Conservation (phyloP, 176 grass and related monocot genomes). For the Lolium rigidum region DNA sequence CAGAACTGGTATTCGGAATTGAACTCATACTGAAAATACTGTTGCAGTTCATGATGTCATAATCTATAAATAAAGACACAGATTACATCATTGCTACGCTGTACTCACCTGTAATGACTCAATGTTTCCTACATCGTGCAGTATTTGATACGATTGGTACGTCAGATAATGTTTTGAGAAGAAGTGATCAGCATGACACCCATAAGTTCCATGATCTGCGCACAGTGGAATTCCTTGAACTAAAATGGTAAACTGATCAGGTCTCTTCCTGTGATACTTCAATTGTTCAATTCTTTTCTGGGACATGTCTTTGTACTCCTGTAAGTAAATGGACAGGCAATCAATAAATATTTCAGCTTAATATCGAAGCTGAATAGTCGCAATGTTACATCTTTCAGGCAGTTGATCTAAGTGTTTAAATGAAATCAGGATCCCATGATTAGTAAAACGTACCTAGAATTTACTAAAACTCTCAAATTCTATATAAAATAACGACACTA, state of each 20-base stretch:
- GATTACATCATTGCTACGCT: slow-evolving; percentile 9
- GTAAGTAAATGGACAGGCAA: slow-evolving; percentile 21
- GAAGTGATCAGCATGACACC: slow-evolving; percentile 79
- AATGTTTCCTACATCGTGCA: slow-evolving; percentile 62
- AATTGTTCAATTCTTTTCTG: slow-evolving; percentile 62
- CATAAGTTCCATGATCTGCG: slow-evolving; percentile 63
- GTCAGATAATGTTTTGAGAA: slow-evolving; percentile 81
- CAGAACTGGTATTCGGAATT: neutral
- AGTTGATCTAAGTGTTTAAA: neutral
- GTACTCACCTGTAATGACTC: slow-evolving; percentile 59
- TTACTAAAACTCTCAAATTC: neutral
- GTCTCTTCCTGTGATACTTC: slow-evolving; percentile 53
- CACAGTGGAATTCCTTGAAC: slow-evolving; percentile 79
- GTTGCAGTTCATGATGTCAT: slow-evolving; percentile 15
- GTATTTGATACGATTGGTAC: slow-evolving; percentile 69
- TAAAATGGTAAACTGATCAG: slow-evolving; percentile 82
- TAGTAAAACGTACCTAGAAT: neutral
- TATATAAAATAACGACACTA: too few species aligned
- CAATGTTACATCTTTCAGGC: neutral
- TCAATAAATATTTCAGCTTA: neutral
- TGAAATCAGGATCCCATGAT: neutral
- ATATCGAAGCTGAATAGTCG: neutral
- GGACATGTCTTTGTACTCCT: slow-evolving; percentile 73
- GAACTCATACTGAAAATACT: neutral
- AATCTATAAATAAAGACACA: neutral